phyloP scores from a whole-genome alignment of 1,284 basidiomycete species.

The Heterobasidion parviporum region DNA sequence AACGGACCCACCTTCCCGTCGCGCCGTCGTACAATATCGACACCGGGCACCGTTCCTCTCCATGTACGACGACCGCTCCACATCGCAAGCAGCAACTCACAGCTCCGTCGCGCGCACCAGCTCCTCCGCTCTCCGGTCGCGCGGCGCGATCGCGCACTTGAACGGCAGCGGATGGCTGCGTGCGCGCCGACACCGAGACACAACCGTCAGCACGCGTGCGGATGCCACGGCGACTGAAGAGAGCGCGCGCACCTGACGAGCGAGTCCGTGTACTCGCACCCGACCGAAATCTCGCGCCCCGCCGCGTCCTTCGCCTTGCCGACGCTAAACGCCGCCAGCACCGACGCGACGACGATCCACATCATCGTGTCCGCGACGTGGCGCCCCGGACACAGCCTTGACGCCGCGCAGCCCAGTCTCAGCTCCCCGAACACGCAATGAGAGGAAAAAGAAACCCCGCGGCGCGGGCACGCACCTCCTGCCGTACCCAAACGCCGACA shows the following conservation, averaged over 20 bases:
- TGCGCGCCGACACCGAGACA: not conserved
- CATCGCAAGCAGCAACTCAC: too few relatives aligned
- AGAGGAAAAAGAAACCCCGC: not conserved
- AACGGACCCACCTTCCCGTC: too few relatives aligned
- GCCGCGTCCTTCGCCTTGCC: constrained; percentile 1
- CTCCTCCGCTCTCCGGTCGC: not conserved
- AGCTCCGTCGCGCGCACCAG: too few relatives aligned
- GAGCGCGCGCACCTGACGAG: not conserved
- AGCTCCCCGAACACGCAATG: not conserved
- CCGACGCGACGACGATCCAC: constrained; percentile 1
- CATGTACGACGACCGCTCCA: too few relatives aligned
- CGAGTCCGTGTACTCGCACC: not conserved
- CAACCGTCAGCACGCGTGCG: not conserved
- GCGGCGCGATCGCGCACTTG: not conserved
- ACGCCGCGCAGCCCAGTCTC: too few relatives aligned
- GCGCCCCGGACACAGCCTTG: constrained; percentile 4
- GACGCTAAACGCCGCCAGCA: constrained; percentile 3
- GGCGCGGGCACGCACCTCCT: not conserved
- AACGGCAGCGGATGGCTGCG: not conserved
- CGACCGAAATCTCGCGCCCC: constrained; percentile 1
- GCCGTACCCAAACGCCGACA: constrained; percentile 9
- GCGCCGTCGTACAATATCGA: too few relatives aligned
- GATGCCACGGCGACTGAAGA: not conserved
- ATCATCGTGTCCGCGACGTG: constrained; percentile 1
- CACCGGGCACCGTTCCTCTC: too few relatives aligned